These are phyloP conservation scores for Leccinum fallax DNA, from an alignment of 1,284 basidiomycete species.

Conservation along the genomic window DNA sequence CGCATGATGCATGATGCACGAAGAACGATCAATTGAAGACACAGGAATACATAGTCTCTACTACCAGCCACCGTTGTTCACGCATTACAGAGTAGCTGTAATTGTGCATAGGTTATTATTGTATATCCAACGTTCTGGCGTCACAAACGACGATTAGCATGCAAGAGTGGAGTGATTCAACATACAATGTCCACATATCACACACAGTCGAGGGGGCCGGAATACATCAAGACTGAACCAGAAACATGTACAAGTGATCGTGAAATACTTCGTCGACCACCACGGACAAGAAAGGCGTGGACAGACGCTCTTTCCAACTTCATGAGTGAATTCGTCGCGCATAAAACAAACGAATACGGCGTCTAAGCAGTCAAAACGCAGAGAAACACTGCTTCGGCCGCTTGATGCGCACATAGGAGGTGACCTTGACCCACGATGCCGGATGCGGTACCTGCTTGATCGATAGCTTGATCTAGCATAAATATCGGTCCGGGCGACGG, in stretches of 20 bases:
- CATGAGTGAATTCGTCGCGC: background rate
- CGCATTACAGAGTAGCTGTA: background rate
- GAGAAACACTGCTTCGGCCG: background rate
- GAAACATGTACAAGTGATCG: no score
- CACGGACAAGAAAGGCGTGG: background rate
- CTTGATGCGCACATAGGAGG: background rate
- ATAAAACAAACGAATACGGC: background rate
- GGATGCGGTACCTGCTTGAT: constrained; percentile 25
- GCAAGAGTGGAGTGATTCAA: no score
- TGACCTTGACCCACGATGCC: constrained; percentile 23
- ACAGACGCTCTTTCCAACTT: background rate
- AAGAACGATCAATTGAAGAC: no score
- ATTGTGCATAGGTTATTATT: background rate
- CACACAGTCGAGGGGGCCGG: no score
- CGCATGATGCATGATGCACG: no score
- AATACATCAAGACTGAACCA: no score
- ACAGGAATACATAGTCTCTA: no score
- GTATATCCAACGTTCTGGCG: background rate
- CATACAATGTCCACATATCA: no score
- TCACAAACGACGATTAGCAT: no score
- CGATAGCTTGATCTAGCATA: constrained; percentile 37
- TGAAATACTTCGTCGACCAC: constrained; percentile 1
- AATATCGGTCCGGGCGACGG: constrained; percentile 27
- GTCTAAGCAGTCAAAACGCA: constrained; percentile 3
- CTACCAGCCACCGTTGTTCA: background rate